phyloP scores from a whole-genome alignment of 345 rosid species.

The Zanthoxylum bungeanum region DNA sequence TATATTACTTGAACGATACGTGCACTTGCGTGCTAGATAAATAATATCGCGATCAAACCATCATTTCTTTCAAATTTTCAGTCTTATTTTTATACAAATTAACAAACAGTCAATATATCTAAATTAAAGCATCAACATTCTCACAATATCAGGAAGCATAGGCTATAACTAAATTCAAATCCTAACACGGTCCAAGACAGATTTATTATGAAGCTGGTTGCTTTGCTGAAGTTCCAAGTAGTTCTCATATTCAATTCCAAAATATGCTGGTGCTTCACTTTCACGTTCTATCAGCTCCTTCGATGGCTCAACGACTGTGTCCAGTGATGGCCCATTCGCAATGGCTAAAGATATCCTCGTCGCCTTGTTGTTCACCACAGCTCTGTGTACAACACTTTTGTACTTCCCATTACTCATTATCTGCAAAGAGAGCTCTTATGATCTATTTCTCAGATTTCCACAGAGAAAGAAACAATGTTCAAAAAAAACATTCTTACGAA shows the following conservation, averaged over 20 bases:
- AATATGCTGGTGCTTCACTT: conserved; percentile 19
- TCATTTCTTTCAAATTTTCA: too few relatives aligned
- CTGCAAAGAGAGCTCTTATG: conserved; percentile 12
- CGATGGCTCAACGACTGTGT: conserved; percentile 36
- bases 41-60: too few relatives aligned
- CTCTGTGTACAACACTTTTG: conserved; percentile 50
- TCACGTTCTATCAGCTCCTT: conserved; percentile 23
- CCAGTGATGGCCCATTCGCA: conserved; percentile 40
- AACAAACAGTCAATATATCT: too few relatives aligned
- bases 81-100: too few relatives aligned
- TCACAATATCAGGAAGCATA: too few relatives aligned
- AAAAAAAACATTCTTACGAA: too few relatives aligned
- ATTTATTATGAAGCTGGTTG: conserved; percentile 30
- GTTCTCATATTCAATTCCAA: conserved; percentile 36
- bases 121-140: background rate
- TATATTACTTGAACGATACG: too few relatives aligned
- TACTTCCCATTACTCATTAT: conserved; percentile 59
- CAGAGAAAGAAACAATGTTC: too few relatives aligned
- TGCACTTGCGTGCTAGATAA: too few relatives aligned
- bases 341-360: conserved; percentile 35
- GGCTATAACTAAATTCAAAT: background rate
- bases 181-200: conserved; percentile 29
- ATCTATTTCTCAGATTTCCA: too few relatives aligned
- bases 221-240: conserved; percentile 36
- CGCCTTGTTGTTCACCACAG: conserved; percentile 31